Evolutionary conservation across 805 yeast genomes (phyloP), one percentile per base, ranked within the genome.

Genomic region (Ogataea pini): DNA sequence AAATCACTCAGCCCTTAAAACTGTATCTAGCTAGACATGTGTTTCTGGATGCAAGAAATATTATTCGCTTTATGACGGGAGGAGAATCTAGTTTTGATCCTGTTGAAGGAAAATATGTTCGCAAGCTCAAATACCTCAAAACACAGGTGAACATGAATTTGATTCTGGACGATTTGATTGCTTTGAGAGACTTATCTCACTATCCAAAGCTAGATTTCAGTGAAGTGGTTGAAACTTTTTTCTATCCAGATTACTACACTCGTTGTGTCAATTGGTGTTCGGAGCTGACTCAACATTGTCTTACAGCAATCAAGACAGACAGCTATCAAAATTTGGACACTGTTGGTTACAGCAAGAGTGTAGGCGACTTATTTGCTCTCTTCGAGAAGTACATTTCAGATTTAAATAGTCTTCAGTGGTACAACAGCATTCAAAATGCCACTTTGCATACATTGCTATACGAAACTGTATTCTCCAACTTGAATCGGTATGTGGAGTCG

Each of bases 181-280:
- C 46, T 12, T 36, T 57, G 17, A 49, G 49, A 28, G 48, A 53
- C 13, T 34, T 49, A 10, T 42, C 58, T 2, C 7, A 9, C 5
- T 49, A 47, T 19, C 40, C 53, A 2, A 24, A 17, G 2, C n/a
- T 17, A 2, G 55, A 51, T 18, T 57, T 51, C 36, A 24, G 42
- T 14, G 43, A 33, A 8, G 18, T 48, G 1, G 17, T 46, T 2
- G 53, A 47, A 19, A 39, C 34, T 12, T 46, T 40, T 18, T 45
- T 54, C 22, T 57, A 47, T 27, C 53, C 54, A 1, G 58, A 54
- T 37, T 52, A 32, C 36, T 57, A 49, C 36, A 45, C 52, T 4
- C 27, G 20, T 18, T 44, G 54, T 29, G 52, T 50, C 14, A 50
- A 50, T n/a, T 54, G 54, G 48, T 52, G 57, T 32, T 8, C 36